A percentile compares a stretch with the other conserved stretches of the same genome.
phyloP scores from a whole-genome alignment of 2,329 filamentous ascomycete species.

The Phialemonium atrogriseum region DNA sequence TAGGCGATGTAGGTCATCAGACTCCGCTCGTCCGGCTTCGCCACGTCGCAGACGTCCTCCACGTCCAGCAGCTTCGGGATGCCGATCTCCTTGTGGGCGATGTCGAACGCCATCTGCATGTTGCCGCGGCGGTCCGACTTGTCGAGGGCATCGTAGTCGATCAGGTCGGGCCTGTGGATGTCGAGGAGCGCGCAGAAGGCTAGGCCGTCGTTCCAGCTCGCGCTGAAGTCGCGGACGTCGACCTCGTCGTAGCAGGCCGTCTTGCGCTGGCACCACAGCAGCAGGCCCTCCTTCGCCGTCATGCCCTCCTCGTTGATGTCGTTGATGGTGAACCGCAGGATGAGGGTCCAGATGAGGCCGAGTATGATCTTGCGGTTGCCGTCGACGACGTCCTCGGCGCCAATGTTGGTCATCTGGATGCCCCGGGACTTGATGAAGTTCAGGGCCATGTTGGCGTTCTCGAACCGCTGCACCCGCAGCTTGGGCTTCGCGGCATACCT shows the following conservation, averaged over 20 bases:
- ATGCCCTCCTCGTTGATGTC: slow-evolving; percentile 98
- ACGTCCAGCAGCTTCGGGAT: slow-evolving; percentile 94
- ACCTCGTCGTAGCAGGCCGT: slow-evolving; percentile 98
- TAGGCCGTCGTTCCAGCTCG: slow-evolving; percentile 94
- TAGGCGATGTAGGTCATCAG: slow-evolving; percentile 99
- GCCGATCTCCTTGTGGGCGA: slow-evolving; percentile 91
- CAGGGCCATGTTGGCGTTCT: slow-evolving; percentile 94
- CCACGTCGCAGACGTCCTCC: slow-evolving; percentile 94
- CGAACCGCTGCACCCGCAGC: slow-evolving; percentile 90
- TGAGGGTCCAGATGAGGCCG: slow-evolving; percentile 95
- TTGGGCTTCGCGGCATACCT: slow-evolving; percentile 96
- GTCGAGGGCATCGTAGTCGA: slow-evolving; percentile 91
- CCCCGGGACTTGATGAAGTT: slow-evolving; percentile 77
- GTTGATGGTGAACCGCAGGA: slow-evolving; percentile 95
- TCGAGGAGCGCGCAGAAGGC: slow-evolving; percentile 95
- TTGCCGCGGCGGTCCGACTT: slow-evolving; percentile 92
- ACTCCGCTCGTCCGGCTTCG: slow-evolving; percentile 90
- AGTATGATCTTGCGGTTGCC: slow-evolving; percentile 97
- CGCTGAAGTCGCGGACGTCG: slow-evolving; percentile 88
- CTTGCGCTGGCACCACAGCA: slow-evolving; percentile 97
- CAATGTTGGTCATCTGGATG: slow-evolving; percentile 98
- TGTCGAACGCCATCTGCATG: slow-evolving; percentile 97
- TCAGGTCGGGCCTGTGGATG: slow-evolving; percentile 93
- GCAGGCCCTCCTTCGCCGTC: slow-evolving; percentile 90
- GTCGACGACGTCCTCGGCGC: slow-evolving; percentile 95